Percentiles rank a stretch among this genome's conserved stretches.
Evolutionary conservation across 768 basidiomycete species (phyloP).

Genomic region (Gautieria morchelliformis): DNA sequence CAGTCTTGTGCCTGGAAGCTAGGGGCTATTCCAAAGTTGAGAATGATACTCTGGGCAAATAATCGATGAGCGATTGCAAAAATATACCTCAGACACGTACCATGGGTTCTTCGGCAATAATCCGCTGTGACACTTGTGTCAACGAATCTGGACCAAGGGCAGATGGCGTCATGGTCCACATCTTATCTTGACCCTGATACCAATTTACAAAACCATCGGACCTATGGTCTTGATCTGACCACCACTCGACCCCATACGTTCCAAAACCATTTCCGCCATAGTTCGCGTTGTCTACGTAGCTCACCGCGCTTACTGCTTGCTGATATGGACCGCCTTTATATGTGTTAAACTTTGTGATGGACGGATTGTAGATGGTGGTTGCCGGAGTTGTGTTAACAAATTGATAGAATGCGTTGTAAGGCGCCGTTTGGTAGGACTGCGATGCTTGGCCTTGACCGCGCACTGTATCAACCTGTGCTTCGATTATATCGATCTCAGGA

Average conservation of each 20-base stretch:
- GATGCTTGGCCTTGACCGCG: constrained; percentile 56
- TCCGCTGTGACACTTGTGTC: constrained; percentile 48
- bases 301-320: constrained; percentile 64
- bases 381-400: constrained; percentile 45
- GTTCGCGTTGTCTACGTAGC: constrained; percentile 40
- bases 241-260: constrained; percentile 73
- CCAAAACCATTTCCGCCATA: constrained; percentile 49
- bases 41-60: constrained; percentile 54
- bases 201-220: constrained; percentile 77
- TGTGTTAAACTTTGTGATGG: constrained; percentile 46
- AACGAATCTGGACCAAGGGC: constrained; percentile 56
- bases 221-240: constrained; percentile 56
- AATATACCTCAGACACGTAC: constrained; percentile 30
- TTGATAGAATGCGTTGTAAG: constrained; percentile 62
- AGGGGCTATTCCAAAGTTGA: constrained; percentile 78
- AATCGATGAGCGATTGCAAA: not conserved
- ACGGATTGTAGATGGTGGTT: constrained; percentile 42
- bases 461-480: constrained; percentile 59
- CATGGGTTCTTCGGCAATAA: constrained; percentile 89
- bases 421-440: constrained; percentile 73
- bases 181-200: constrained; percentile 52
- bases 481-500: constrained; percentile 90
- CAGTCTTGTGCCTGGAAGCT: constrained; percentile 70
- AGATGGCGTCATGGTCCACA: constrained; percentile 64
- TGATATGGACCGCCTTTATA: constrained; percentile 68